phyloP scores from a whole-genome alignment of 164 flowering plant genomes.

The Santalum album region DNA sequence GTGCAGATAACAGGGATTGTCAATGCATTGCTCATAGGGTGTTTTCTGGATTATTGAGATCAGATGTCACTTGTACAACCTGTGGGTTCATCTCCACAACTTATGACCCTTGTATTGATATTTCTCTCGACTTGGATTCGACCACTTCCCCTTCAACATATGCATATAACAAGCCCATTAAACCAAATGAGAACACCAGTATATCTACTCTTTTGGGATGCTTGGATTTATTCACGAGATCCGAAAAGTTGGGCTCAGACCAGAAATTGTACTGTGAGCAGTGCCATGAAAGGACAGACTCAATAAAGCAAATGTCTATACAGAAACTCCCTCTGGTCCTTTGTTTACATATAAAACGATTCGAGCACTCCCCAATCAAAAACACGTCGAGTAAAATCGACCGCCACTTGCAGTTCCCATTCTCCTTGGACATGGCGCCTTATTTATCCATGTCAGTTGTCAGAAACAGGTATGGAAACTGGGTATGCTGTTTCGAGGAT shows the following conservation, averaged over 20 bases:
- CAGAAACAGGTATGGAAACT: conserved; percentile 51
- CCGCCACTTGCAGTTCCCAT: conserved; percentile 53
- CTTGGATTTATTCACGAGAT: conserved; percentile 59
- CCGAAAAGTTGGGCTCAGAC: conserved; percentile 66
- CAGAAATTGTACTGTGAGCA: conserved; percentile 57
- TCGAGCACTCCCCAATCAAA: conserved; percentile 42
- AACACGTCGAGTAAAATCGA: conserved; percentile 48
- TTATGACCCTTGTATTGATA: conserved; percentile 56
- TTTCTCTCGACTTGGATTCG: conserved; percentile 48
- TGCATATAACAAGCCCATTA: conserved; percentile 16
- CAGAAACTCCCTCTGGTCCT: conserved; percentile 47
- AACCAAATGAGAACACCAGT: conserved; percentile 18
- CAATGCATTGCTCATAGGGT: conserved; percentile 54
- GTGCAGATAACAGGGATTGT: conserved; percentile 44
- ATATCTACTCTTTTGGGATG: conserved; percentile 56
- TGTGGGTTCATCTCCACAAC: conserved; percentile 69
- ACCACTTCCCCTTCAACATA: conserved; percentile 8
- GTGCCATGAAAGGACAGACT: conserved; percentile 41
- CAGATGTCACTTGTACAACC: conserved; percentile 55
- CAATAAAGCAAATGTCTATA: conserved; percentile 63
- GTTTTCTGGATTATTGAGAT: conserved; percentile 56
- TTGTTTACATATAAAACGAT: conserved; percentile 57
- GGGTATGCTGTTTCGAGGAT: conserved; percentile 46
- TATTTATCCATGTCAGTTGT: conserved; percentile 54
- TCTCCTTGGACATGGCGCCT: conserved; percentile 56